Evolutionary conservation across 2,329 filamentous ascomycete genomes (phyloP).

Genomic region (Talaromyces sp.): DNA sequence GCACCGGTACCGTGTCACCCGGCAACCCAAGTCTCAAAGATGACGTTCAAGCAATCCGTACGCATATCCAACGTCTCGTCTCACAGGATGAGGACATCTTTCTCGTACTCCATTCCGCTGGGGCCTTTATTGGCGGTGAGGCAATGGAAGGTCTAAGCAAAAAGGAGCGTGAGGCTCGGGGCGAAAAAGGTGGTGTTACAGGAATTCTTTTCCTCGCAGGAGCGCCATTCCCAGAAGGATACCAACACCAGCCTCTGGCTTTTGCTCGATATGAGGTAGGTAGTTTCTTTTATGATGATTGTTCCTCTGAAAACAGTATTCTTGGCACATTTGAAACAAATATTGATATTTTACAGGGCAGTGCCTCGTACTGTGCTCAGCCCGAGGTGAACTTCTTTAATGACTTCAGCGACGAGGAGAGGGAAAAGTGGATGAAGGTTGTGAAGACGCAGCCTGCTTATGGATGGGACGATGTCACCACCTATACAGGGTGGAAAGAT

Average conservation of each 20-base stretch:
- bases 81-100: neutral
- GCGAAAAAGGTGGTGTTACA: neutral
- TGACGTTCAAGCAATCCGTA: neutral
- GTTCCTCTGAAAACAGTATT: too few relatives aligned
- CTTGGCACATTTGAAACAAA: too few relatives aligned
- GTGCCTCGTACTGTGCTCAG: neutral
- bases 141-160: constrained; percentile 4
- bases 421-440: neutral
- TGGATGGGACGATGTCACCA: neutral
- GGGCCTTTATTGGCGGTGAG: constrained; percentile 1
- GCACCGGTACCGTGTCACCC: constrained; percentile 1
- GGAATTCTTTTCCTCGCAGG: constrained; percentile 1
- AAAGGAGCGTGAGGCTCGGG: neutral
- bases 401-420: constrained; percentile 2
- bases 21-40: constrained; percentile 2
- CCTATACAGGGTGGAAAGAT: constrained; percentile 1
- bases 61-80: neutral
- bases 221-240: neutral
- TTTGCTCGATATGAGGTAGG: constrained; percentile 1
- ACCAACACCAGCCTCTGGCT: neutral
- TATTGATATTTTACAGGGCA: neutral
- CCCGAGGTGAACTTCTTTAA: neutral
- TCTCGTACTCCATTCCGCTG: neutral
- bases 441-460: neutral
- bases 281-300: neutral